Conservation (phyloP, 768 basidiomycete species). For the Mycena polygramma region DNA sequence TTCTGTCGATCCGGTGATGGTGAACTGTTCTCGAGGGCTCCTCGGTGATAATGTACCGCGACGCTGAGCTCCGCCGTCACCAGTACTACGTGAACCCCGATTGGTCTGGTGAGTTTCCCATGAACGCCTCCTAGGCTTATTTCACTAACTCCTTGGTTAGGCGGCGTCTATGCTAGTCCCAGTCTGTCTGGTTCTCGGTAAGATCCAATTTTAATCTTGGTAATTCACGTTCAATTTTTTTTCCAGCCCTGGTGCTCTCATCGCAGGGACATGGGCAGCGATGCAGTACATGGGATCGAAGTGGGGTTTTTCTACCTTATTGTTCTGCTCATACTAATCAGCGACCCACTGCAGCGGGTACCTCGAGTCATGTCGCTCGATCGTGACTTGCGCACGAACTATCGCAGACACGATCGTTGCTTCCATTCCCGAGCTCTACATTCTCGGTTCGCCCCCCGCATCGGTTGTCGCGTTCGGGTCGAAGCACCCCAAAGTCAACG, state of each 20-base stretch:
- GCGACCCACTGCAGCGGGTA: conserved; percentile 74
- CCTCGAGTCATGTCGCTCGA: conserved; percentile 83
- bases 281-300: conserved; percentile 93
- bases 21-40: conserved; percentile 68
- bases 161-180: conserved; percentile 93
- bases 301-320: conserved; percentile 55
- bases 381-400: conserved; percentile 79
- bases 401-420: conserved; percentile 76
- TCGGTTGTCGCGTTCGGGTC: conserved; percentile 93
- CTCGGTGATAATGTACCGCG: conserved; percentile 95
- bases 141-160: conserved; percentile 46
- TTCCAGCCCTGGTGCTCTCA: conserved; percentile 91
- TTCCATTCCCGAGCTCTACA: conserved; percentile 85
- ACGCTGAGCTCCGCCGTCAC: conserved; percentile 77
- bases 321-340: conserved; percentile 6
- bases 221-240: conserved; percentile 9
- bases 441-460: conserved; percentile 91
- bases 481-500: conserved; percentile 70
- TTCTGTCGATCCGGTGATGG: conserved; percentile 12
- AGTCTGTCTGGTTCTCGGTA: conserved; percentile 92
- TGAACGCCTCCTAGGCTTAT: background rate
- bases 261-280: conserved; percentile 97
- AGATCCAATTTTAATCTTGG: conserved; percentile 35
- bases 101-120: conserved; percentile 74
- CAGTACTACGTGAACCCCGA: conserved; percentile 90